Base-by-base conservation (phyloP, 2,329 filamentous ascomycete species). In the Exophiala lecanii-corni region DNA sequence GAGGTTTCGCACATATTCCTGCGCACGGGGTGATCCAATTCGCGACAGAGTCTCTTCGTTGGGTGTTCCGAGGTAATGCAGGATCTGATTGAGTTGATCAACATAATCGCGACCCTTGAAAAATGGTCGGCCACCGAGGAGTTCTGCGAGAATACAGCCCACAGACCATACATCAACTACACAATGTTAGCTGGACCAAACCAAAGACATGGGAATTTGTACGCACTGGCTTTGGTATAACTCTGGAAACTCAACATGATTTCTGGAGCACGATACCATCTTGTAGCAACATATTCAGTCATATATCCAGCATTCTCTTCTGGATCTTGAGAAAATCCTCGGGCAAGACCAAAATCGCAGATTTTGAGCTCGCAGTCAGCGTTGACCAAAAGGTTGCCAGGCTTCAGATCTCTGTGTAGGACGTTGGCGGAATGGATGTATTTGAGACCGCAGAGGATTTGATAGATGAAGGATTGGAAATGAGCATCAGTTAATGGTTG, bases 241-340 rank as follows among this genome's bases (percentile, higher is more conserved):
- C 89, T 96, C 69, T 97, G 91, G 79, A 97, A 97, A 73, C 89
- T 96, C 67, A 98, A 73, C 92, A 98, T 98, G 59, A 98, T 97
- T 68, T 98, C 92, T 4, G 91, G 91, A 2, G 91, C 91, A 69
- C 92, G 84, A 68, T 97, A 98, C 92, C 92, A 98, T 72, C 92
- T 79, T 39, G 92, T 98, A 39, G 92, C 92, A 42, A 98, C 91
- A 61, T 98, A 98, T 70, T 98, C 92, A 9, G 92, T 98, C 92
- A 98, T 97, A 70, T 97, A 98, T 16, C 92, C 92, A 13, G 92
- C 92, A 64, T 97, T 97, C 71, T 98, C 91, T 66, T 98, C 88
- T 1, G 92, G 92, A 56, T 97, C 91, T 60, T 95, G 82, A 2
- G 89, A 96, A 73, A 98, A 97, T 45, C 92, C 92, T 74, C 92